phyloP scores from a whole-genome alignment of 2,329 filamentous ascomycete species.

The Zelopaecilomyces penicillatus region DNA sequence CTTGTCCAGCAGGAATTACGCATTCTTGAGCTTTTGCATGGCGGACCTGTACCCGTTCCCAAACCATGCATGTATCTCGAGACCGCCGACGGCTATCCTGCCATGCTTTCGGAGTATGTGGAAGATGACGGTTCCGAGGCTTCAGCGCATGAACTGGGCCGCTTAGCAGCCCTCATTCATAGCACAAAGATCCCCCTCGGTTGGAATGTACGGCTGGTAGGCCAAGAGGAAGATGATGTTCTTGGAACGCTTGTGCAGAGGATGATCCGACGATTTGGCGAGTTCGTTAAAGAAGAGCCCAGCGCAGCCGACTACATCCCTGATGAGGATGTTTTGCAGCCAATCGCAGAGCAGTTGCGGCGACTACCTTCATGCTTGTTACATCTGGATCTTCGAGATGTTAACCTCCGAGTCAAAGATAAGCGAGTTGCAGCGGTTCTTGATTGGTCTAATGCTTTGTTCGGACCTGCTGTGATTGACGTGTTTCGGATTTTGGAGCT shows the following conservation, averaged over 20 bases:
- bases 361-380: conserved; percentile 3
- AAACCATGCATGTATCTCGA: conserved; percentile 4
- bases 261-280: conserved; percentile 9
- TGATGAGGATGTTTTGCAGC: background rate
- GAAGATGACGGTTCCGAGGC: conserved; percentile 4
- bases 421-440: conserved; percentile 8
- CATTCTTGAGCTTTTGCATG: conserved; percentile 9
- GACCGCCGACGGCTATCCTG: conserved; percentile 6
- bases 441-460: conserved; percentile 12
- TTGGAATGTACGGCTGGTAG: conserved; percentile 8
- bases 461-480: conserved; percentile 10
- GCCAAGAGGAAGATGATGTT: conserved; percentile 6
- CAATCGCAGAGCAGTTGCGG: conserved; percentile 5
- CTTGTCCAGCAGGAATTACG: conserved; percentile 10
- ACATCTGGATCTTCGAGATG: conserved; percentile 13
- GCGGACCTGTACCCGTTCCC: conserved; percentile 7
- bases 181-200: conserved; percentile 2
- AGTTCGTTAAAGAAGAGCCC: conserved; percentile 5
- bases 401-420: conserved; percentile 6
- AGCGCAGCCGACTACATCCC: conserved; percentile 3
- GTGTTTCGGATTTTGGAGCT: conserved; percentile 11
- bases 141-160: conserved; percentile 5
- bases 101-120: conserved; percentile 12
- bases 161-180: conserved; percentile 10
- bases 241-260: conserved; percentile 6